Evolutionary conservation across 345 rosid genomes (phyloP), one percentile per base, ranked within the genome.

Genomic region (Hevea brasiliensis): DNA sequence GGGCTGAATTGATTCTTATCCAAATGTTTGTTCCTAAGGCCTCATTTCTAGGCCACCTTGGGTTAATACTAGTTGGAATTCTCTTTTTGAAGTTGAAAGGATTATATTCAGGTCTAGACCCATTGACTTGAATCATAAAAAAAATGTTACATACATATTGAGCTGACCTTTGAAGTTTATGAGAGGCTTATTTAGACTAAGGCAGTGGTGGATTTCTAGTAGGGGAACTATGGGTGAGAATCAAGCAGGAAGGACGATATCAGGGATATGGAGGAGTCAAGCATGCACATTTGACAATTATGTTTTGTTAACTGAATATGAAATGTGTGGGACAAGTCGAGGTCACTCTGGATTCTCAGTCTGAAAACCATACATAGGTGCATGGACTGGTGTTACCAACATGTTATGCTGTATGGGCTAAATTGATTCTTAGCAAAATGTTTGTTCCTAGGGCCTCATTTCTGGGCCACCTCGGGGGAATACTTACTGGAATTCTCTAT

Each of bases 401-500:
- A 17, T 85, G 85, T 56, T 70, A 88, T 74, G 99, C 96, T 59
- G 99, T 94, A 8, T 92, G 98, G 99, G 97, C 96, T 0, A 98
- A 95, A 79, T 76, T 95, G 84, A 73, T 91, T 72, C 90, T 95
- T 20, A 85, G 92, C 68, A 98, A 95, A 76, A 84, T 95, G 90
- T 83, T 95, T 84, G 92, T 89, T 10, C 98, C 98, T 0, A 88
- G 87, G 1, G 94, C 84, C 80, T 95, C 99, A 0, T 95, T 95
- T 82, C 87, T 92, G 8, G 99, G 98, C 40, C 99, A 95, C 80
- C 94, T 95, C 12, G 92, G 98, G 64, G 99, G 99, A 29, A 89
- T 95, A 56, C 93, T 95, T 72, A 96, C 97, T 7, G 98, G 99
- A 61, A 80, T 89, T 82, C 86, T 92, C 4, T 95, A 92, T 77